Evolutionary conservation across 768 basidiomycete species (phyloP).

Genomic region (Boletus tomentosulus): DNA sequence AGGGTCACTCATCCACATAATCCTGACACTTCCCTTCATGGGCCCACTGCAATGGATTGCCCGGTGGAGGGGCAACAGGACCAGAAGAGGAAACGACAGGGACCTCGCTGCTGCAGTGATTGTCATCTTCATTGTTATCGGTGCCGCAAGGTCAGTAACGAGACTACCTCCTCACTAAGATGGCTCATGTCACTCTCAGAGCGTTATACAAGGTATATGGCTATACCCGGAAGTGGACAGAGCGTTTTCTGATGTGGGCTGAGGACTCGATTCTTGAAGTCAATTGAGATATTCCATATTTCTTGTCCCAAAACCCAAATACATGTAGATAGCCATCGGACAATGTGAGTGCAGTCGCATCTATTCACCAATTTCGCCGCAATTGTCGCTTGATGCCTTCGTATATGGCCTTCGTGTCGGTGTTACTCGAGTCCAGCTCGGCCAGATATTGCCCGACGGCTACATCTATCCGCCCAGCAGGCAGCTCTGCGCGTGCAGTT

Average conservation of each 20-base stretch:
- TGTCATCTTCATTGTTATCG: conserved; percentile 54
- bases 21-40: conserved; percentile 59
- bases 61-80: conserved; percentile 55
- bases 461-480: conserved; percentile 70
- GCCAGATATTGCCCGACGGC: conserved; percentile 71
- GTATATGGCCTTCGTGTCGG: conserved; percentile 61
- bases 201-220: conserved; percentile 69
- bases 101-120: conserved; percentile 68
- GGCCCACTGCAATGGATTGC: conserved; percentile 69
- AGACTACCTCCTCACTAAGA: background rate
- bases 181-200: conserved; percentile 35
- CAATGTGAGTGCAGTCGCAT: conserved; percentile 5
- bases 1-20: conserved; percentile 68
- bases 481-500: conserved; percentile 61
- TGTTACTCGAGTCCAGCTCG: conserved; percentile 59
- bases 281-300: conserved; percentile 31
- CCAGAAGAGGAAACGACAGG: conserved; percentile 49
- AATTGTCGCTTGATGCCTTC: conserved; percentile 70
- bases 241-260: conserved; percentile 60
- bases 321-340: conserved; percentile 12
- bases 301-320: conserved; percentile 11
- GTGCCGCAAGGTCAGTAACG: conserved; percentile 52
- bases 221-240: conserved; percentile 55
- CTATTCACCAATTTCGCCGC: conserved; percentile 63
- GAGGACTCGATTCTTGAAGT: conserved; percentile 83